These are phyloP conservation scores for Castanea sativa DNA, from an alignment of 306 rosid species.

Conservation along the genomic window DNA sequence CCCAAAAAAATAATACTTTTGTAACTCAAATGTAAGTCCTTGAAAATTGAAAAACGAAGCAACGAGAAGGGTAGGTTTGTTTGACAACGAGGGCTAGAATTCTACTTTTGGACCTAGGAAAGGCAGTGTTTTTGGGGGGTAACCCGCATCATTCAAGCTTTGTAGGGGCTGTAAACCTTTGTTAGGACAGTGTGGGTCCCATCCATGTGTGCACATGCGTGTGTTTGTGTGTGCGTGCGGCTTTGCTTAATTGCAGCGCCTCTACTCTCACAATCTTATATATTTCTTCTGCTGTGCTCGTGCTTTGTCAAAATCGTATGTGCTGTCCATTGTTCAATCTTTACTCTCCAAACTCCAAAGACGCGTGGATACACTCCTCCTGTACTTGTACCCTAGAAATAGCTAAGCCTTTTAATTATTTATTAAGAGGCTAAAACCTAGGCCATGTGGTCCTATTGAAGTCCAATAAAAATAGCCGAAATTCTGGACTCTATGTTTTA, in stretches of 20 bases:
- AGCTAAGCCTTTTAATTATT: no score
- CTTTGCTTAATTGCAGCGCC: no score
- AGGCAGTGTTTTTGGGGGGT: not conserved
- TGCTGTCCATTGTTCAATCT: not conserved
- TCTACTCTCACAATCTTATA: not conserved
- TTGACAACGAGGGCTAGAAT: conserved; percentile 16
- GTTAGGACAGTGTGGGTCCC: conserved; percentile 46
- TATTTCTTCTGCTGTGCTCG: not conserved
- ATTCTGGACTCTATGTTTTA: no score
- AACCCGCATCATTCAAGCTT: conserved; percentile 24
- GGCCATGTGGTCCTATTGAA: no score
- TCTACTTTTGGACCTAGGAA: conserved; percentile 12
- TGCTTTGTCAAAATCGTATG: no score
- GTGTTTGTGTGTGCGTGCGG: conserved; percentile 37
- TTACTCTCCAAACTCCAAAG: not conserved
- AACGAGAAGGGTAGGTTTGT: not conserved
- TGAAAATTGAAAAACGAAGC: not conserved
- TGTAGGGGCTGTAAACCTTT: conserved; percentile 39
- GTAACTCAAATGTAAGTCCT: no score
- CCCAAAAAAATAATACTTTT: no score
- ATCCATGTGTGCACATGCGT: conserved; percentile 55
- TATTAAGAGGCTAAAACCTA: no score
- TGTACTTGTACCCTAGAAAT: no score
- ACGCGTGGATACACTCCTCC: no score
- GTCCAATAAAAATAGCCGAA: no score